Evolutionary conservation across 2,329 filamentous ascomycete genomes (phyloP), one percentile per base, ranked within the genome.

Genomic region (Fusarium sp.): DNA sequence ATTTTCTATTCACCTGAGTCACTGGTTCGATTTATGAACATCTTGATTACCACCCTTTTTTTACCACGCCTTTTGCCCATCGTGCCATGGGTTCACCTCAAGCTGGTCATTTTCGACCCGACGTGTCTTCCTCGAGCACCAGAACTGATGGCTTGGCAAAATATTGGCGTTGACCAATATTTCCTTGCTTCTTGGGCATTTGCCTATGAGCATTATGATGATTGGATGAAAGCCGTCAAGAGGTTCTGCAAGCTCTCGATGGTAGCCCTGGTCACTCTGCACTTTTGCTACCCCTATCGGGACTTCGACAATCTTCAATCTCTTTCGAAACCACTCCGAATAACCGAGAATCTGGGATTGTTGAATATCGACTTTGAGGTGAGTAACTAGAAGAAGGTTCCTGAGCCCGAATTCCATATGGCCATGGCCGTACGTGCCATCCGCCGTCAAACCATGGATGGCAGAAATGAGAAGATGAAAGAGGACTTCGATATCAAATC

Each of bases 11-110:
- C 52, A 9, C 36, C 24, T 14, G 11, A 6, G 26, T 55, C 52
- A 18, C 13, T 55, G 24, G 2, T 13, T 22, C 14, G 14, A 28
- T 55, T 55, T 13, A 17, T 36, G 9, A 5, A n/a, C 13, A 41
- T 55, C 12, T 22, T 55, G 39, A 30, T 30, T 6, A 28, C 20
- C 13, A n/a, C 20, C 22, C 20, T 55, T 30, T 41, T 39, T 6
- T 0, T 12, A 28, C 14, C 26, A 7, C 20, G 8, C 24, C 14
- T 15, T 18, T 2, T 11, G 15, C 10, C n/a, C 18, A 15, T 36
- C n/a, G 18, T 39, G 14, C 18, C 51, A 55, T 9, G 14, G 26
- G 34, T 18, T 41, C 36, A 55, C 3, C 28, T 55, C 8, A 38
- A 55, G 22, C 34, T 41, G 36, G 13, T 41, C 20, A 41, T 55